Percentiles rank a stretch among this genome's conserved stretches.
These are phyloP conservation scores for Coprinopsis sp. DNA, from an alignment of 768 basidiomycete species.

Conservation along the genomic window DNA sequence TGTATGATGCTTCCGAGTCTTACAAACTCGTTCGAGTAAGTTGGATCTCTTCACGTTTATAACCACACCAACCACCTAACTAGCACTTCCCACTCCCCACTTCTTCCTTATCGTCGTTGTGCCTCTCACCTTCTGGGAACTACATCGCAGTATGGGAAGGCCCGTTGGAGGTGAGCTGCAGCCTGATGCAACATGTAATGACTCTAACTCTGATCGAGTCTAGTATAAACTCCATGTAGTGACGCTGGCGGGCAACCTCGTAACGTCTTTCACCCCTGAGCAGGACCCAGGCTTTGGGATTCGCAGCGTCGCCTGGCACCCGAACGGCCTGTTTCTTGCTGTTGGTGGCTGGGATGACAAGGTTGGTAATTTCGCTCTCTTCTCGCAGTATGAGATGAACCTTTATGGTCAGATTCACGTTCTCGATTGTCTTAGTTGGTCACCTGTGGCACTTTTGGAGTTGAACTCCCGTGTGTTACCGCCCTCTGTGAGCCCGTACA, in stretches of 20 bases:
- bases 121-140: conserved; percentile 73
- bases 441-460: conserved; percentile 57
- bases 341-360: conserved; percentile 89
- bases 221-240: conserved; percentile 77
- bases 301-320: conserved; percentile 78
- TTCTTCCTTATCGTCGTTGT: conserved; percentile 60
- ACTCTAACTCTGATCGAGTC: conserved; percentile 3
- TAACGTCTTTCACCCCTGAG: conserved; percentile 65
- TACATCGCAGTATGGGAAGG: conserved; percentile 82
- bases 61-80: neutral
- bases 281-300: conserved; percentile 84
- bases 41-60: conserved; percentile 5
- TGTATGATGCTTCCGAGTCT: conserved; percentile 71
- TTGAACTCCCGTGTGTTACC: conserved; percentile 51
- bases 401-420: conserved; percentile 85
- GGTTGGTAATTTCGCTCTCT: conserved; percentile 39
- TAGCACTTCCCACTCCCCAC: conserved; percentile 87
- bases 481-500: conserved; percentile 44
- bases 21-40: conserved; percentile 73
- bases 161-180: conserved; percentile 61
- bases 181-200: conserved; percentile 1
- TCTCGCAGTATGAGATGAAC: too few species aligned
- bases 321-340: conserved; percentile 75
- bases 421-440: conserved; percentile 75
- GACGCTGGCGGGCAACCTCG: conserved; percentile 57